A percentile compares a stretch with the other conserved stretches of the same genome.
Conservation (phyloP, 176 grass and related monocot genomes). For the Hsuehochloa calcarea region DNA sequence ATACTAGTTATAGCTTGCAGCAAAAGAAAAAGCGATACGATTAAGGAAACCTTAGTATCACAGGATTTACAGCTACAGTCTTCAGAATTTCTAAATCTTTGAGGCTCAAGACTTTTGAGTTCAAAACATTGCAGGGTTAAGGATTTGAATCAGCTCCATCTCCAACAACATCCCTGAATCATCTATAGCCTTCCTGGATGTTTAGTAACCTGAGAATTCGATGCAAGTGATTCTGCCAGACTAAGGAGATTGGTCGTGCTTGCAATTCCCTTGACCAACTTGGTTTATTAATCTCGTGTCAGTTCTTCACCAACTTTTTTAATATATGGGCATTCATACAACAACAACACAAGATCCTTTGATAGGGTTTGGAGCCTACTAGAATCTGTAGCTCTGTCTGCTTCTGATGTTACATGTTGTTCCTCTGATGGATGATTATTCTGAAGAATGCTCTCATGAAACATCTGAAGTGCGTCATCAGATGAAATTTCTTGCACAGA, state of each 20-base stretch:
- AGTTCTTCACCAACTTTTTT: conserved; percentile 49
- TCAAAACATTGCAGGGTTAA: neutral
- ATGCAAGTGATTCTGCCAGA: neutral
- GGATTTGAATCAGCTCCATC: neutral
- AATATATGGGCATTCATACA: conserved; percentile 47
- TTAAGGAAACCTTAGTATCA: neutral
- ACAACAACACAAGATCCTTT: conserved; percentile 50
- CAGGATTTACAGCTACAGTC: neutral
- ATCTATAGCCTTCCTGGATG: neutral
- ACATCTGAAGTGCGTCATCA: conserved; percentile 49
- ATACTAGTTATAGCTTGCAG: neutral
- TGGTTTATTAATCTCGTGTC: conserved; percentile 6
- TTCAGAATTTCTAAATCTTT: neutral
- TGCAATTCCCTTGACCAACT: neutral
- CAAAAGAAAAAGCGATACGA: neutral
- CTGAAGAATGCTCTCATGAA: conserved; percentile 42
- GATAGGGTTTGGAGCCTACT: conserved; percentile 43
- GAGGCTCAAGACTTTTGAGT: neutral
- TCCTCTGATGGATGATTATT: conserved; percentile 8
- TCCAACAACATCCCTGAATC: neutral
- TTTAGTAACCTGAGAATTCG: neutral
- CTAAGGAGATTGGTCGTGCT: neutral
- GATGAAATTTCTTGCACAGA: conserved; percentile 55
- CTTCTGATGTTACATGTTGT: neutral
- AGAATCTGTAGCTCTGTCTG: conserved; percentile 19